Evolutionary conservation across 2,329 filamentous ascomycete genomes (phyloP).

Genomic region (Clarireedia hainanense): DNA sequence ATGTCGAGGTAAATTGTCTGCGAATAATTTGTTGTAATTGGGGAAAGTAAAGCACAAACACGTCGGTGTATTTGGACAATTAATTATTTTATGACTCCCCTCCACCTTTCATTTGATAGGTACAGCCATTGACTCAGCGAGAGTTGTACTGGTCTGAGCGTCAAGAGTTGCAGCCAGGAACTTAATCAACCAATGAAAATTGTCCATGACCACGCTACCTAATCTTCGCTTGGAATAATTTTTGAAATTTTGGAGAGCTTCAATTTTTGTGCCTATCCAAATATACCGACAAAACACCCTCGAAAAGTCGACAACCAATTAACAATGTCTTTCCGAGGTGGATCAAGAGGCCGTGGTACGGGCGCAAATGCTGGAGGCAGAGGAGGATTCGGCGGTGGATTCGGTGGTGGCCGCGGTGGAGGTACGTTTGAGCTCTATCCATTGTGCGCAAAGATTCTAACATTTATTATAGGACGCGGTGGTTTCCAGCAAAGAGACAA

Average conservation of each 20-base stretch:
- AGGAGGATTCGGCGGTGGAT: constrained; percentile 26
- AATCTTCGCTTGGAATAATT: constrained; percentile 12
- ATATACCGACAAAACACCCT: constrained; percentile 33
- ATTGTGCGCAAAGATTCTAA: constrained; percentile 13
- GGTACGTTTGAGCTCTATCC: constrained; percentile 26
- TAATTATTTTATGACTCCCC: constrained; percentile 6
- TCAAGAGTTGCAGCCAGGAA: background rate
- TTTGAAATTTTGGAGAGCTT: constrained; percentile 11
- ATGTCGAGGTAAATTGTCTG: background rate
- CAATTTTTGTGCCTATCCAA: constrained; percentile 20
- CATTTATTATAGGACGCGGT: constrained; percentile 43
- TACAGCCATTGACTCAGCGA: background rate
- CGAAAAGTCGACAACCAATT: constrained; percentile 5
- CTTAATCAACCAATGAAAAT: background rate
- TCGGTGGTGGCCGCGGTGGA: constrained; percentile 37
- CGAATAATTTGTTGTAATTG: background rate
- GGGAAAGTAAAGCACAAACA: background rate
- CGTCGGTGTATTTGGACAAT: background rate
- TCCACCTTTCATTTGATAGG: background rate
- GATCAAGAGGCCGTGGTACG: constrained; percentile 46
- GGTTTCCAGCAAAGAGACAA: constrained; percentile 53
- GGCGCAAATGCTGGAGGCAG: constrained; percentile 41
- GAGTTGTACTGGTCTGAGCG: background rate
- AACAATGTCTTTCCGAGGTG: constrained; percentile 41
- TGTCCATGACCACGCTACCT: background rate